phyloP scores from a whole-genome alignment of 805 yeast genomes.

The Wickerhamiella lipophila region DNA sequence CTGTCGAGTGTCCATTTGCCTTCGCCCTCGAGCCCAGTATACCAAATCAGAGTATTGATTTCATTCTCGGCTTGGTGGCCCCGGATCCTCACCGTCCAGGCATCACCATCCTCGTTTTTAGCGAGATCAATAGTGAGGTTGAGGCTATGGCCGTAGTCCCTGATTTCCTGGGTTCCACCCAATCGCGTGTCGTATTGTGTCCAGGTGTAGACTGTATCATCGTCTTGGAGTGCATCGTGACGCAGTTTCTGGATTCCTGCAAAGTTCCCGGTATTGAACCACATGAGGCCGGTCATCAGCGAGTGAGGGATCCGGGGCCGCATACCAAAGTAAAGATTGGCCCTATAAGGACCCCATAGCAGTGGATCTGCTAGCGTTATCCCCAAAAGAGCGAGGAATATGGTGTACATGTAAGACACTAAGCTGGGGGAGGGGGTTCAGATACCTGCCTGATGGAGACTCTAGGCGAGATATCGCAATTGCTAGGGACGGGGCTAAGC shows the following conservation, averaged over 20 bases:
- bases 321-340: constrained; percentile 75
- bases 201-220: constrained; percentile 71
- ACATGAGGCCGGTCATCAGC: constrained; percentile 67
- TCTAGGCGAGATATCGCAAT: constrained; percentile 22
- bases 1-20: constrained; percentile 27
- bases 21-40: constrained; percentile 62
- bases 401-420: background rate
- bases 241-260: constrained; percentile 45
- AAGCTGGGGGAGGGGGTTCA: no score
- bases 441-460: constrained; percentile 11
- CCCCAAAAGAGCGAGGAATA: constrained; percentile 1
- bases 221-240: constrained; percentile 63
- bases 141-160: constrained; percentile 52
- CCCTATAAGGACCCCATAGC: constrained; percentile 88
- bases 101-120: constrained; percentile 55
- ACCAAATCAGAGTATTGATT: constrained; percentile 57
- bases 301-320: constrained; percentile 71
- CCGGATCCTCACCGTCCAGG: constrained; percentile 64
- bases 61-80: constrained; percentile 41
- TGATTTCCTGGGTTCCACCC: constrained; percentile 72
- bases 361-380: constrained; percentile 32
- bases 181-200: constrained; percentile 69
- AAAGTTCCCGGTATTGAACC: constrained; percentile 60
- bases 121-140: constrained; percentile 60
- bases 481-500: constrained; percentile 25